These are phyloP conservation scores for Verticillium albo-atrum DNA, from an alignment of 2,329 filamentous ascomycete genomes.

Conservation along the genomic window DNA sequence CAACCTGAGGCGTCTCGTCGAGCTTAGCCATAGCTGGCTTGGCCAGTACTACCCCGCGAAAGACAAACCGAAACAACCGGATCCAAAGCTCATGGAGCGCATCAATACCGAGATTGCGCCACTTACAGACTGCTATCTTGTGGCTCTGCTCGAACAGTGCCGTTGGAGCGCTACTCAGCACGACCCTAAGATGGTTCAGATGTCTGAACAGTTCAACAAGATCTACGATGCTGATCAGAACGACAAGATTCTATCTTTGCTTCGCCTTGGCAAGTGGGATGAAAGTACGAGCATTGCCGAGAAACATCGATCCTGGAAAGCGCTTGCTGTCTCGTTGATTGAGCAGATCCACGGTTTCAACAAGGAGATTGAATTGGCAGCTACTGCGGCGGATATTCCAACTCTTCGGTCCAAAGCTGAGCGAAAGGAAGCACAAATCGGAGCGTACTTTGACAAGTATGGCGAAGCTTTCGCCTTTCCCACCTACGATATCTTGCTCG, in stretches of 20 bases:
- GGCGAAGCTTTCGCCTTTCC: constrained; percentile 66
- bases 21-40: constrained; percentile 53
- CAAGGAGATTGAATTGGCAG: constrained; percentile 9
- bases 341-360: constrained; percentile 41
- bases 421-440: constrained; percentile 43
- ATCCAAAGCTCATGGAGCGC: constrained; percentile 35
- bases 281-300: constrained; percentile 54
- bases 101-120: constrained; percentile 44
- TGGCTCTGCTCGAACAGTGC: constrained; percentile 47
- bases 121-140: constrained; percentile 51
- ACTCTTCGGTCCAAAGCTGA: constrained; percentile 38
- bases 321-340: constrained; percentile 52
- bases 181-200: constrained; percentile 34
- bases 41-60: constrained; percentile 37
- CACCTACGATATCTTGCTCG: constrained; percentile 75
- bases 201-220: constrained; percentile 40
- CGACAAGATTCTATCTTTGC: constrained; percentile 48
- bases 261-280: constrained; percentile 52
- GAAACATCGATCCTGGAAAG: constrained; percentile 50
- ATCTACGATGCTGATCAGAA: constrained; percentile 47
- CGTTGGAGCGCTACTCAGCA: constrained; percentile 43
- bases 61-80: constrained; percentile 24
- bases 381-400: constrained; percentile 6
- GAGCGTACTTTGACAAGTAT: constrained; percentile 57
- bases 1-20: constrained; percentile 55